Conservation (phyloP, 495 filamentous ascomycete species). For the Xylona heveae region DNA sequence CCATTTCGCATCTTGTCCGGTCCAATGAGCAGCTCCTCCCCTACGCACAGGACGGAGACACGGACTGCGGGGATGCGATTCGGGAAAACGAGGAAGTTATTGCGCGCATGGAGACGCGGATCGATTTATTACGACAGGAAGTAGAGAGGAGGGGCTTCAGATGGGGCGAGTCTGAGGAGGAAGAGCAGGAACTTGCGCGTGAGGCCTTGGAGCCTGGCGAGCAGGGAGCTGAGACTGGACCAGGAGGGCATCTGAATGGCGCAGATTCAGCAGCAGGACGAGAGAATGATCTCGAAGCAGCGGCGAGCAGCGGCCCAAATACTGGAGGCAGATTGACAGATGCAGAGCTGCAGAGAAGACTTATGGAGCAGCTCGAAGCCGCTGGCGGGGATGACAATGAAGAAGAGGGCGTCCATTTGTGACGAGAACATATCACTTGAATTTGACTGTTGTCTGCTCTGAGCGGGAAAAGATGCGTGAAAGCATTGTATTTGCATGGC, state of each 20-base stretch:
- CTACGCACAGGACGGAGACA: constrained; percentile 37
- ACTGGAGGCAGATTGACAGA: not conserved
- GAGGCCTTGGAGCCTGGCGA: not conserved
- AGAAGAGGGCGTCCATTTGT: constrained; percentile 6
- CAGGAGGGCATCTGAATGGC: not conserved
- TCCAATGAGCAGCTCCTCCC: constrained; percentile 52
- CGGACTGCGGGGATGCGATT: constrained; percentile 46
- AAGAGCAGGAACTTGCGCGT: constrained; percentile 2
- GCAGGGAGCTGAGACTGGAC: not conserved
- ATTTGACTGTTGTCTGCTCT: too few species aligned
- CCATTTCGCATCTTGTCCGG: constrained; percentile 56
- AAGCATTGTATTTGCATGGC: too few species aligned
- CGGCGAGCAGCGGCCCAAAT: too few species aligned
- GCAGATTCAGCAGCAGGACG: too few species aligned
- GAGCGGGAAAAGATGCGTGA: too few species aligned
- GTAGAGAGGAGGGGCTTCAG: constrained; percentile 50
- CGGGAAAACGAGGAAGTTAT: constrained; percentile 60
- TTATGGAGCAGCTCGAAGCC: constrained; percentile 9
- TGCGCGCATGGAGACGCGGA: constrained; percentile 46
- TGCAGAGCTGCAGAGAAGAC: not conserved
- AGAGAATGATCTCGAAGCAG: too few species aligned
- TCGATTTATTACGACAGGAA: constrained; percentile 45
- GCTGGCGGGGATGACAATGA: constrained; percentile 9
- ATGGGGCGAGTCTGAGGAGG: constrained; percentile 37
- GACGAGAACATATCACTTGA: too few species aligned